Base-by-base conservation (phyloP, 441 rosid species). In the Arabidopsis lyrata region DNA sequence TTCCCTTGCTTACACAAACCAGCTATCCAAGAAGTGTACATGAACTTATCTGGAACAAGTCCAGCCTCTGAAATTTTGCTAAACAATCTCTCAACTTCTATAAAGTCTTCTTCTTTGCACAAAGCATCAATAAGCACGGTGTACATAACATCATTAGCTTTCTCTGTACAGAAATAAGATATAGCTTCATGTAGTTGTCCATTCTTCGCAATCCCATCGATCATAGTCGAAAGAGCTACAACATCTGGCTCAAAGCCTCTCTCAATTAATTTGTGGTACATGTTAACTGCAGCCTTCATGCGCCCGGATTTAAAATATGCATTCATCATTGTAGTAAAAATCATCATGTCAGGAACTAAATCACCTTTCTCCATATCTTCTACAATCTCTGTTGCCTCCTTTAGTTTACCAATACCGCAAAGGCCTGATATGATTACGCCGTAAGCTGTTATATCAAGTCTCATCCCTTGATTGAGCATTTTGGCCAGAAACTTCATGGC, bases 21-120 rank as follows among this genome's bases (percentile, higher is more conserved):
- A 8, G 85, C 81, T 57, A 82, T 82, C 83, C 81, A 82, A 68
- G 71, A 77, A 58, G 83, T 82, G 70, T 80, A 80, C 66, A 77
- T 77, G 76, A 80, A 75, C 74, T 77, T 80, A 74, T 82, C 82
- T 1, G 78, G 74, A 71, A 66, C 63, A 38, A 82, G 71, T 54
- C 76, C 82, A 41, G 80, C 73, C 62, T 82, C 76, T 71, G 38
- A 68, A 52, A 80, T 66, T 66, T 78, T 73, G 27, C 54, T 24
- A 44, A 80, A 68, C 9, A 75, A 36, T 68, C 61, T 74, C 73
- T 83, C 79, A 41, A 80, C 82, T 55, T 77, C 81, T 18, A 34
- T 12, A 58, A 80, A 80, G 49, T 80, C 71, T 63, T 81, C 79
- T 59, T 62, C 60, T 65, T 75, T 83, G 45, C 82, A 77, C 74